Base-by-base conservation (phyloP, 352 stramenopile species). In the Globisporangium abappressorium region DNA sequence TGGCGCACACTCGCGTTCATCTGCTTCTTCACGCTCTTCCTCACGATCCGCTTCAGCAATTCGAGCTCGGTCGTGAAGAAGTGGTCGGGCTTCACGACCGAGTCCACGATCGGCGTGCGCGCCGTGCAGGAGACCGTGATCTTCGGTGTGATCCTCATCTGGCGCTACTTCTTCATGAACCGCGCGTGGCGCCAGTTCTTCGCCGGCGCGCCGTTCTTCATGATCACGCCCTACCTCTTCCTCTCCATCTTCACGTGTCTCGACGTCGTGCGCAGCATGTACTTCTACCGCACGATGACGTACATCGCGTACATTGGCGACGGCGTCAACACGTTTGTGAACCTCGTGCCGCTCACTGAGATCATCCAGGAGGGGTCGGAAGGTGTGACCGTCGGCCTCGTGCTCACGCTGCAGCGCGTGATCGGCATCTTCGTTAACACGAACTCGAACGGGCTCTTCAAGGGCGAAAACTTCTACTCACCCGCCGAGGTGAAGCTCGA, bases 351-450 rank as follows among this genome's bases (percentile, higher is more conserved):
- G 12, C 63, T 88, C 26, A 80, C 77, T 0, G 82, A 90, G 66
- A 89, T 90, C 68, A 81, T 87, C 55, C 75, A 84, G 41, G 76
- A 84, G 57, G 81, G 81, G 11, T 86, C 76, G 0, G 81, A 89
- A 57, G 77, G 79, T n/a, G 79, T 72, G 6, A 83, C 77, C 43
- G 77, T 89, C 18, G 82, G 79, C 0, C 72, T 90, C 47, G 64
- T 77, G 36, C 62, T 87, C 41, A 82, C 82, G 34, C 79, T 90
- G 36, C 80, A 87, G 66, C 77, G 74, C 36, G 75, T 87, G 53
- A 77, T 87, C 51, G 73, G 76, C 41, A 66, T 85, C 15, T 82
- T 85, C 33, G 77, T 77, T 2, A 78, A 71, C 61, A 87, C 77
- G 11, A 65, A 83, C 57, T 61, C 81, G 33, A 73, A 70, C 30